Evolutionary conservation across 352 stramenopile species (phyloP), one percentile per base, ranked within the genome.

Genomic region (Globisporangium recalcitrans): DNA sequence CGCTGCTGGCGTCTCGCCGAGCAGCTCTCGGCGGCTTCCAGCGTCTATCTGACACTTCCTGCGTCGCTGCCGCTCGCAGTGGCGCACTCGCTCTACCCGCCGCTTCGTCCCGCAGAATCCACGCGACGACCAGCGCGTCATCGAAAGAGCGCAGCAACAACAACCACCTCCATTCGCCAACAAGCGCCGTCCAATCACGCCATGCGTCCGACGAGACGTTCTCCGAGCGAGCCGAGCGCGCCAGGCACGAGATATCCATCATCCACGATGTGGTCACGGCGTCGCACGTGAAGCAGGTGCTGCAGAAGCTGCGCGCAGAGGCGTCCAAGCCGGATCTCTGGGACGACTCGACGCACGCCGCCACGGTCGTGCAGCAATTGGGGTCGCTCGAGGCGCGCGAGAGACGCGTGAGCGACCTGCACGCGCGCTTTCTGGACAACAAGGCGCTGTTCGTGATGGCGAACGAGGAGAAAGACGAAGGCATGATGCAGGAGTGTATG

Each of bases 391-490:
- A 91, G 58, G 70, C 80, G 0, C 74, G 77, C 2, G 71, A 81
- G 36, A 70, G 62, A 19, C 70, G 70, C 21, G 60, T 79, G 1
- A 36, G 60, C 13, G 70, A 87, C 8, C 52, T 90, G 36, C 70
- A 76, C 19, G 40, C 65, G 5, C 65, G 64, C 7, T 88, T 89
- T 46, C 65, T 87, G 10, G 84, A 93, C 44, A 78, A 75, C 27
- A 88, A 87, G 58, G 80, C 81, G 51, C 63, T 90, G 10, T 85
- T 77, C 58, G 63, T 65, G 8, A 54, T 93, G 31, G 80, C 84
- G 1, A 74, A 64, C 9, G 81, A 91, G n/a, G 84, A 93, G 38
- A 34, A 72, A 4, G 80, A 93, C 46, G 68, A 78, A 29, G 57
- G 58, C 5, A 61, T 91, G 62, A 64, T 80, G 58, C 59, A 61